These are phyloP conservation scores for Ophiostoma tasmaniense DNA, from an alignment of 2,329 filamentous ascomycete genomes.

Conservation along the genomic window DNA sequence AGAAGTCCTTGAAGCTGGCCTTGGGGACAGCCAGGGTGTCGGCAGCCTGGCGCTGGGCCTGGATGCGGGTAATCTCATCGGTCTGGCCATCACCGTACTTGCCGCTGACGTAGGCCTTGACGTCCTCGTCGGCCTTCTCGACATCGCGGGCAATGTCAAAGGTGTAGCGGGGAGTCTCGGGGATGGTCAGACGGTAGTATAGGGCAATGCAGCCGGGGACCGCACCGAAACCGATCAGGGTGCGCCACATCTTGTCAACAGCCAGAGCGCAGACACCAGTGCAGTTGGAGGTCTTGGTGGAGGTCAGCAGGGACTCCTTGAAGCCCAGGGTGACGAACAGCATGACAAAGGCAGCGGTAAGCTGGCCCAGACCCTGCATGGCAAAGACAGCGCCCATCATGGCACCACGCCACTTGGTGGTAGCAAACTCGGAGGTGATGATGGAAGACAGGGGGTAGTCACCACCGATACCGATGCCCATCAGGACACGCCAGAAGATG, in stretches of 20 bases:
- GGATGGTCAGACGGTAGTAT: conserved; percentile 72
- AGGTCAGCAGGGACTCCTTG: conserved; percentile 50
- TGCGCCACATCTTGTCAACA: conserved; percentile 83
- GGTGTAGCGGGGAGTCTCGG: conserved; percentile 80
- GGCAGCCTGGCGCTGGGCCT: conserved; percentile 45
- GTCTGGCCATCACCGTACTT: conserved; percentile 47
- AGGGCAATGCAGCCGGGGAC: conserved; percentile 73
- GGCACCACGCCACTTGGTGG: conserved; percentile 74
- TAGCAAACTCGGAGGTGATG: conserved; percentile 82
- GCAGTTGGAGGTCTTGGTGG: conserved; percentile 47
- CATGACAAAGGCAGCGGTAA: conserved; percentile 65
- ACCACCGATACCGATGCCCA: conserved; percentile 64
- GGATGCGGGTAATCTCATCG: conserved; percentile 58
- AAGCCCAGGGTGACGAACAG: conserved; percentile 67
- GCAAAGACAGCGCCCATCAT: conserved; percentile 85
- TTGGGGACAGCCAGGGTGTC: conserved; percentile 55
- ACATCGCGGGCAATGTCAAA: conserved; percentile 72
- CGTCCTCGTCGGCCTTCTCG: conserved; percentile 63
- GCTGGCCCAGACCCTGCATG: conserved; percentile 79
- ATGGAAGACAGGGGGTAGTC: conserved; percentile 77
- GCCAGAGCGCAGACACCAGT: conserved; percentile 55
- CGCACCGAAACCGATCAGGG: conserved; percentile 71
- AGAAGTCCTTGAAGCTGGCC: conserved; percentile 65
- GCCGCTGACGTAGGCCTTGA: conserved; percentile 64
- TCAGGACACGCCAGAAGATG: conserved; percentile 74